phyloP scores from a whole-genome alignment of 345 rosid genomes.

The Lepidium didymum region DNA sequence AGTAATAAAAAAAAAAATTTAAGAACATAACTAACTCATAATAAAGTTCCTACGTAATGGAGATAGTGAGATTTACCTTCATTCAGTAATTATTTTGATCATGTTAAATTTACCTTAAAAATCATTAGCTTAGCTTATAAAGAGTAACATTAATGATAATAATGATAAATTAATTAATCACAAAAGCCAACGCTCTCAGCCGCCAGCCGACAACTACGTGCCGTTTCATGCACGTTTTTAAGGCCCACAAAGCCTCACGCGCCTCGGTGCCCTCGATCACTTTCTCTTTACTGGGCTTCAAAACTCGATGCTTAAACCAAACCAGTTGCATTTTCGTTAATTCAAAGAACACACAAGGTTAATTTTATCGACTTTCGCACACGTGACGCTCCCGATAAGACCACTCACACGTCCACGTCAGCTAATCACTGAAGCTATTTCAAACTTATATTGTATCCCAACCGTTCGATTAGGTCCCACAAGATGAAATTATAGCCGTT shows the following conservation, averaged over 20 bases:
- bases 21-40: too few relatives aligned
- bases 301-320: conserved; percentile 6
- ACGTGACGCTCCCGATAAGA: conserved; percentile 28
- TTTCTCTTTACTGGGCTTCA: conserved; percentile 14
- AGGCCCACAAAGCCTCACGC: conserved; percentile 33
- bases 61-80: too few relatives aligned
- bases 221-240: conserved; percentile 26
- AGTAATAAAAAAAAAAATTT: too few relatives aligned
- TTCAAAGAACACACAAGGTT: background rate
- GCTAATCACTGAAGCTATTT: conserved; percentile 20
- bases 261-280: conserved; percentile 14
- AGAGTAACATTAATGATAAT: background rate
- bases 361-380: background rate
- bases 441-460: conserved; percentile 37
- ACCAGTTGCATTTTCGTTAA: conserved; percentile 1
- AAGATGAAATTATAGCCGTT: conserved; percentile 30
- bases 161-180: conserved; percentile 11
- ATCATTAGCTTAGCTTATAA: conserved; percentile 5
- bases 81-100: conserved; percentile 9
- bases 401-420: conserved; percentile 40
- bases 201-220: conserved; percentile 25
- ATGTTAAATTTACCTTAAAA: background rate
- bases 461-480: conserved; percentile 35
- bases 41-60: too few relatives aligned
- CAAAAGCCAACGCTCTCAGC: conserved; percentile 15